Base-by-base conservation (phyloP, 169 alveolate genomes). In the Plasmodium coatneyi region DNA sequence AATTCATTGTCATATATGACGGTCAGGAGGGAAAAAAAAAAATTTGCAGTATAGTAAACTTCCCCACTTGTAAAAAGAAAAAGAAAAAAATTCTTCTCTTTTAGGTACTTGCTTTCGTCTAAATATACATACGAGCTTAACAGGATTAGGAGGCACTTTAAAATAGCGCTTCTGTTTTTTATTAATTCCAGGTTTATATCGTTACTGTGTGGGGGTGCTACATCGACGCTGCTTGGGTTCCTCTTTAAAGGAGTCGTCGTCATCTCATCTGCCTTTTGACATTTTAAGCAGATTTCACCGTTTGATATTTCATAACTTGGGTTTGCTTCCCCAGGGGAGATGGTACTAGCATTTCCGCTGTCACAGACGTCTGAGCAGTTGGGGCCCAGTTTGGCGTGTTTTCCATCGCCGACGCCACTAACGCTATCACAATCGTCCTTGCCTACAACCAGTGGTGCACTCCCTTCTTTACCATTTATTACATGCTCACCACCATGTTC, bases 51-150 rank as follows among this genome's bases (percentile, higher is more conserved):
- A 60, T 43, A 80, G 36, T 41, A 90, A 7, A 90, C 52, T 10
- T 90, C 92, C 25, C 95, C 95, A 49, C 95, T 90, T 10, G 95
- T 90, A 90, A 90, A 90, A 30, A 90, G 84, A 70, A 66, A 90
- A 32, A 90, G 82, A 30, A 30, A 81, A 12, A 90, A 25, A 80
- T 90, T 90, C 80, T 90, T 90, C 60, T 90, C 92, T 70, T 90
- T 81, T 72, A 90, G 72, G 82, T 76, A 90, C 9, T 66, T 90
- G 12, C 43, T 49, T 71, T 90, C 22, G 82, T 90, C 84, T 46
- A 30, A 36, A 90, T 90, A 90, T 43, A 90, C 52, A 76, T 90
- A 90, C 5, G 95, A 80, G 54, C 95, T 90, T 90, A 90, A 46
- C 34, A 90, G 76, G 52, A 90, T 80, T 90, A 90, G 72, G 32